phyloP scores from a whole-genome alignment of 352 stramenopile species.

The Globisporangium mamillatum region DNA sequence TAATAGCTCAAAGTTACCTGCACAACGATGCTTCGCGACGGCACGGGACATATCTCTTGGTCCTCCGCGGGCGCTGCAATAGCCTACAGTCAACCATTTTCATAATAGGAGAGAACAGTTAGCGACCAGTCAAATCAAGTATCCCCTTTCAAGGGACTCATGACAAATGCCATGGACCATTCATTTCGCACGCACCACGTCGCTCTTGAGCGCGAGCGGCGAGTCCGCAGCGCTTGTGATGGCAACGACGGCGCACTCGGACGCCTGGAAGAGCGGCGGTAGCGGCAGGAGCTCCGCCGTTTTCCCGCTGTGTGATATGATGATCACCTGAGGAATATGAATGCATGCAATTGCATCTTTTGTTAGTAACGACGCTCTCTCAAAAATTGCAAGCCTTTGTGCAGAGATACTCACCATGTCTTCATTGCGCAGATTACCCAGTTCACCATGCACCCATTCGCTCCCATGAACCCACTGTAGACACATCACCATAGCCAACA shows the following conservation, averaged over 20 bases:
- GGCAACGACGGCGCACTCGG: slow-evolving; percentile 41
- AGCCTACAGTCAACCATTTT: slow-evolving; percentile 21
- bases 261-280: slow-evolving; percentile 38
- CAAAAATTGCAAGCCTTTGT: no score
- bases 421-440: slow-evolving; percentile 55
- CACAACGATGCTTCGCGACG: slow-evolving; percentile 73
- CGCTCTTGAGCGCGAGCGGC: slow-evolving; percentile 29
- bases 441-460: slow-evolving; percentile 79
- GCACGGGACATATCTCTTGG: slow-evolving; percentile 48
- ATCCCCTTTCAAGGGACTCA: neutral
- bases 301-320: slow-evolving; percentile 71
- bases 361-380: neutral
- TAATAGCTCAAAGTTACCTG: slow-evolving; percentile 35
- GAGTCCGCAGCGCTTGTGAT: slow-evolving; percentile 46
- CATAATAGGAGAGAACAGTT: neutral
- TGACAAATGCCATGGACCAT: neutral
- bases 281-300: slow-evolving; percentile 61
- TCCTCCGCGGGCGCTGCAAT: slow-evolving; percentile 50
- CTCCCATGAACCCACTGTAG: slow-evolving; percentile 69
- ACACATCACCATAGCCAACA: neutral
- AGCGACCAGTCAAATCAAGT: neutral
- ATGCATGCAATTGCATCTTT: neutral
- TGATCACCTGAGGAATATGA: slow-evolving; percentile 36
- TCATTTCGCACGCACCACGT: slow-evolving; percentile 30
- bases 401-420: slow-evolving; percentile 39